These are phyloP conservation scores for Proliferodiscus dingleyae DNA, from an alignment of 2,329 filamentous ascomycete genomes.

Conservation along the genomic window DNA sequence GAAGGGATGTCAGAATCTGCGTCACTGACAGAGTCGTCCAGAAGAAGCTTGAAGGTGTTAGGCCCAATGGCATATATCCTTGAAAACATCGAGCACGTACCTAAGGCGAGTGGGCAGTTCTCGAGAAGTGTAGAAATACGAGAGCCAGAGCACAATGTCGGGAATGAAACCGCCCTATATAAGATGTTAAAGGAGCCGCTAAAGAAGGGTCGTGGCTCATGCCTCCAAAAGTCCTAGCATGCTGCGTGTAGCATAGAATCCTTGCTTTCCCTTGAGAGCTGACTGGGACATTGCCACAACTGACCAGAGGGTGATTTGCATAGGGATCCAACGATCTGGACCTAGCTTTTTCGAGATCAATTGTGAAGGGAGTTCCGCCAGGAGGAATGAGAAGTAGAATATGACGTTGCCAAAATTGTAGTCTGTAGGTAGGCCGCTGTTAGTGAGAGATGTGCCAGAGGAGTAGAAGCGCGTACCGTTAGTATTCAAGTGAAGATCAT, in stretches of 20 bases:
- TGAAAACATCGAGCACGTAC: constrained; percentile 19
- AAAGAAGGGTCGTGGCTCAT: constrained; percentile 30
- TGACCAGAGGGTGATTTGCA: constrained; percentile 48
- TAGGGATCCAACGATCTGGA: constrained; percentile 46
- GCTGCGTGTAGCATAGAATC: constrained; percentile 39
- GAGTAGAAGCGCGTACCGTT: constrained; percentile 33
- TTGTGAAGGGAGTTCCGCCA: constrained; percentile 45
- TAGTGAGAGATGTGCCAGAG: not conserved
- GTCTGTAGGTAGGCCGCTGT: constrained; percentile 16
- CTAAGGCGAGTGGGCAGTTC: constrained; percentile 65
- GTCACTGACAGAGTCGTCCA: constrained; percentile 58
- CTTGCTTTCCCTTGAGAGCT: constrained; percentile 38
- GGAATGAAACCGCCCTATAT: constrained; percentile 56
- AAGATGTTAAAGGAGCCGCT: not conserved
- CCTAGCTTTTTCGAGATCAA: constrained; percentile 43
- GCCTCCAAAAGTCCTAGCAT: constrained; percentile 28
- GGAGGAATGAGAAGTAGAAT: constrained; percentile 38
- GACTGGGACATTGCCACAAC: constrained; percentile 43
- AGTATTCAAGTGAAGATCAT: constrained; percentile 42
- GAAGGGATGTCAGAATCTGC: constrained; percentile 43
- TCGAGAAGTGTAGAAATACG: constrained; percentile 69
- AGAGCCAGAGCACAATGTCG: constrained; percentile 61
- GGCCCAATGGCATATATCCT: not conserved
- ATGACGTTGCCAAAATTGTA: constrained; percentile 30
- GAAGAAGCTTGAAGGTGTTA: constrained; percentile 48